These are phyloP conservation scores for Mycena galericulata DNA, from an alignment of 768 basidiomycete genomes.

Conservation along the genomic window DNA sequence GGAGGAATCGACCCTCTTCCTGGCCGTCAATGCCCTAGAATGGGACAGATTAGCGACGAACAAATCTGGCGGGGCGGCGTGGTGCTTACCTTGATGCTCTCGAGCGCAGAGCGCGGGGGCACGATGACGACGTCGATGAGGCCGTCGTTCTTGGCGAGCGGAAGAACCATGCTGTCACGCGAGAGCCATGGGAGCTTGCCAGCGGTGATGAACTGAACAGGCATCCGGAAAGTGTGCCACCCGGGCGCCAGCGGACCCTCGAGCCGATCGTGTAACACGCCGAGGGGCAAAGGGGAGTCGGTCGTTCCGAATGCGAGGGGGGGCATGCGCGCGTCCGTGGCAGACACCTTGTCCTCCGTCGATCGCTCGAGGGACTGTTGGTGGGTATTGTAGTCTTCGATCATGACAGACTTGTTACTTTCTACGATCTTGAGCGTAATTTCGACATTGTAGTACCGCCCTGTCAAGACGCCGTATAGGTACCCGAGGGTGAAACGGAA, in stretches of 20 bases:
- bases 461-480: constrained; percentile 46
- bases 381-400: constrained; percentile 45
- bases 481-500: constrained; percentile 42
- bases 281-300: constrained; percentile 23
- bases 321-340: constrained; percentile 29
- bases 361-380: constrained; percentile 12
- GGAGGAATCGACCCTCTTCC: constrained; percentile 32
- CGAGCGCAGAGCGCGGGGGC: constrained; percentile 21
- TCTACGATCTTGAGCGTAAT: constrained; percentile 62
- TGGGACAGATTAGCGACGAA: too few relatives aligned
- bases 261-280: constrained; percentile 23
- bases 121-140: constrained; percentile 50
- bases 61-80: too few relatives aligned
- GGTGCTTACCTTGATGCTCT: constrained; percentile 23
- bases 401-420: constrained; percentile 64
- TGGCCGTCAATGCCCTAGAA: constrained; percentile 31
- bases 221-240: constrained; percentile 64
- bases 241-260: constrained; percentile 34
- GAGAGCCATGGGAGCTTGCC: constrained; percentile 33
- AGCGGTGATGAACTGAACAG: constrained; percentile 50
- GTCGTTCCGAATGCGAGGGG: constrained; percentile 38
- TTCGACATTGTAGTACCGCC: constrained; percentile 57
- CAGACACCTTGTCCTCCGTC: background rate
- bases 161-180: constrained; percentile 37
- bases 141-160: constrained; percentile 58